phyloP scores from a whole-genome alignment of 1,139 yeast species.

The Debaryomyces coudertii region DNA sequence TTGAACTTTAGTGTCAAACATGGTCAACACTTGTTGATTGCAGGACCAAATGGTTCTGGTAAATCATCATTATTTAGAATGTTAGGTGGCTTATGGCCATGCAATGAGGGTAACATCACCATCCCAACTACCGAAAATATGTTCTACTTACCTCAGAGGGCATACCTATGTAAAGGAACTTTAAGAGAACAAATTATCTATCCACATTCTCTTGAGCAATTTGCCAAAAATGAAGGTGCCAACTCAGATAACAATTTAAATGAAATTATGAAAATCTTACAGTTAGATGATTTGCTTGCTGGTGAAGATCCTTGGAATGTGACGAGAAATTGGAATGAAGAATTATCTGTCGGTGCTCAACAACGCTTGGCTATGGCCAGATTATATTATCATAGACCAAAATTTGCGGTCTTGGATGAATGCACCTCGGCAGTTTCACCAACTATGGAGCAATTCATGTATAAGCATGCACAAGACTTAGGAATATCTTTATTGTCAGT shows the following conservation, averaged over 20 bases:
- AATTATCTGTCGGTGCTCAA: conserved; percentile 88
- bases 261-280: conserved; percentile 61
- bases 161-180: conserved; percentile 75
- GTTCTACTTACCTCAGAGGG: conserved; percentile 91
- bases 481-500: conserved; percentile 88
- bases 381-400: conserved; percentile 86
- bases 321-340: conserved; percentile 84
- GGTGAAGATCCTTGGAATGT: conserved; percentile 57
- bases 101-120: conserved; percentile 61
- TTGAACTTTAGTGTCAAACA: conserved; percentile 72
- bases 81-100: conserved; percentile 94
- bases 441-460: conserved; percentile 89
- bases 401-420: conserved; percentile 92
- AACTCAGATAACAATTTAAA: conserved; percentile 65
- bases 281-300: conserved; percentile 57
- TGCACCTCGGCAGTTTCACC: conserved; percentile 94
- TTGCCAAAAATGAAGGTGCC: conserved; percentile 40
- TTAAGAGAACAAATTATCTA: conserved; percentile 87
- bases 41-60: conserved; percentile 96
- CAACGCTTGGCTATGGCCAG: conserved; percentile 94
- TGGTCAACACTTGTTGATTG: conserved; percentile 85
- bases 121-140: conserved; percentile 73
- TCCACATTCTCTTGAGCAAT: conserved; percentile 72
- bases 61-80: conserved; percentile 89
- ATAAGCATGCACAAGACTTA: conserved; percentile 75